Evolutionary conservation across 23 red algal species (phyloP).

Genomic region (Pyropia yezoensis): DNA sequence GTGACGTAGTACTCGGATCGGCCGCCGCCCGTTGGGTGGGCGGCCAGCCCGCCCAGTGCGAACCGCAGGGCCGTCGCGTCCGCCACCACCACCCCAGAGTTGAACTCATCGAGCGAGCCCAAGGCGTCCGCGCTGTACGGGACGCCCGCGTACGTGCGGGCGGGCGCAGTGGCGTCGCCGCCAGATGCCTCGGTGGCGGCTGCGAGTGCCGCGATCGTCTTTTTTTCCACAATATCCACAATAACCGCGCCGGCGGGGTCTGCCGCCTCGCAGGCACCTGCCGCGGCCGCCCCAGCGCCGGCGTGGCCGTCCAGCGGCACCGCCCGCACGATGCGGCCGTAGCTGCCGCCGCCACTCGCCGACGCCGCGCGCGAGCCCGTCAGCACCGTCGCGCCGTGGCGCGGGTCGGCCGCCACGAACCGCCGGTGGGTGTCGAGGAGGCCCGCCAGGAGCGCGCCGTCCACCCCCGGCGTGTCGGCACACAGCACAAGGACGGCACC

Average conservation of each 20-base stretch:
- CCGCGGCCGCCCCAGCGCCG: too few species aligned
- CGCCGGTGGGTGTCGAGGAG: slow-evolving; percentile 18
- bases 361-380: slow-evolving; percentile 49
- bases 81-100: slow-evolving; percentile 95
- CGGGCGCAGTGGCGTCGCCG: not conserved
- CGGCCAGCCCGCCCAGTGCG: slow-evolving; percentile 31
- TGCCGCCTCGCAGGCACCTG: too few species aligned
- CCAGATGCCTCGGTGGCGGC: too few species aligned
- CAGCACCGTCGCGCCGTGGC: slow-evolving; percentile 71
- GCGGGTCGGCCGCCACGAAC: slow-evolving; percentile 10
- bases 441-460: slow-evolving; percentile 38
- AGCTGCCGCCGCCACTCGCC: slow-evolving; percentile 20
- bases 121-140: slow-evolving; percentile 34
- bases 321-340: slow-evolving; percentile 81
- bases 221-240: slow-evolving; percentile 93
- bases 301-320: slow-evolving; percentile 6
- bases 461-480: slow-evolving; percentile 93
- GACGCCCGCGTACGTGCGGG: slow-evolving; percentile 4
- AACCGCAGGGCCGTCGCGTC: slow-evolving; percentile 25
- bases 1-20: slow-evolving; percentile 93
- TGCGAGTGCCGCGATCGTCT: slow-evolving; percentile 51
- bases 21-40: slow-evolving; percentile 36
- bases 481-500: slow-evolving; percentile 80
- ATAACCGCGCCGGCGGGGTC: not conserved
- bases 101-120: slow-evolving; percentile 80